A percentile compares a stretch with the other conserved stretches of the same genome.
phyloP scores from a whole-genome alignment of 495 filamentous ascomycete species.

The Penicillium arizonense region DNA sequence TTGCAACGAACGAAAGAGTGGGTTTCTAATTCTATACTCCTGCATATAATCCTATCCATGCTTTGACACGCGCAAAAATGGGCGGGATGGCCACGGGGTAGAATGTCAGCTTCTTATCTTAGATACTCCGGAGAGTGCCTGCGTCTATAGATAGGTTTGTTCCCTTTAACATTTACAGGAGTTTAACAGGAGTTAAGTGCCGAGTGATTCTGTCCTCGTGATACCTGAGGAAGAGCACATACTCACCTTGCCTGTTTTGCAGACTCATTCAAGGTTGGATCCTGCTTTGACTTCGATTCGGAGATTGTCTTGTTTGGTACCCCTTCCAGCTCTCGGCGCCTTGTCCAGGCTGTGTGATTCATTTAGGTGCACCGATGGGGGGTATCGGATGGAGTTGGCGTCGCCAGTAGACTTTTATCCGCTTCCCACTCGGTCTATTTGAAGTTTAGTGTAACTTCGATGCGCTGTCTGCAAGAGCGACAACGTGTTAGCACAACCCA shows the following conservation, averaged over 20 bases:
- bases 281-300: background rate
- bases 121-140: background rate
- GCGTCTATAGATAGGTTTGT: background rate
- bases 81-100: background rate
- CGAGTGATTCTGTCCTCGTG: background rate
- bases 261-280: background rate
- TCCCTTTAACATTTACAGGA: too few relatives aligned
- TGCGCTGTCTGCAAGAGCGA: background rate
- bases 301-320: slow-evolving; percentile 4
- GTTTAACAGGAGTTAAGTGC: background rate
- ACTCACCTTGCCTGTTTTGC: background rate
- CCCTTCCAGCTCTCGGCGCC: slow-evolving; percentile 13
- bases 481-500: background rate
- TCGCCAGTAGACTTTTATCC: slow-evolving; percentile 15
- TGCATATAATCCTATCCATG: too few relatives aligned
- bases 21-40: background rate
- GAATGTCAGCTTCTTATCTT: slow-evolving; percentile 3
- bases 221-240: background rate
- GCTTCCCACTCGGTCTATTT: slow-evolving; percentile 23
- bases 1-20: background rate
- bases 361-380: background rate
- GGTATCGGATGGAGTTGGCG: slow-evolving; percentile 3
- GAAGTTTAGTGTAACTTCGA: slow-evolving; percentile 20
- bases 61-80: background rate
- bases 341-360: slow-evolving; percentile 16